Evolutionary conservation across 2,329 filamentous ascomycete genomes (phyloP).

Genomic region (Dothideomycetes sp.): DNA sequence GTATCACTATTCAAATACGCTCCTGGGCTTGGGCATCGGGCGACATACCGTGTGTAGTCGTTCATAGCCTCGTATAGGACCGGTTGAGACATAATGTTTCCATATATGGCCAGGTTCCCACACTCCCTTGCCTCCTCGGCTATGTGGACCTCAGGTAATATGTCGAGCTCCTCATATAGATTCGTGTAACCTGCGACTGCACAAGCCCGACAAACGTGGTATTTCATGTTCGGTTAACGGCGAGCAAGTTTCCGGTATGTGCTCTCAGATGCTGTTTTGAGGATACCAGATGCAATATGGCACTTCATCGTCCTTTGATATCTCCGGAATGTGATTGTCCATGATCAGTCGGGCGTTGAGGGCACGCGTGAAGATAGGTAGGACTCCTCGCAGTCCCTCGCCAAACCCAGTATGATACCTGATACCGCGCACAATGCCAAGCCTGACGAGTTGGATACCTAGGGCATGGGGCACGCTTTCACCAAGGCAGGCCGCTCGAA

Average conservation of each 20-base stretch:
- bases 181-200: conserved; percentile 27
- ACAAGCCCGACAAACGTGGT: conserved; percentile 30
- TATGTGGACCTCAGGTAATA: conserved; percentile 28
- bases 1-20: conserved; percentile 26
- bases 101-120: conserved; percentile 10
- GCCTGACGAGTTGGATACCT: not conserved
- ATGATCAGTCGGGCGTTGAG: conserved; percentile 27
- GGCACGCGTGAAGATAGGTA: conserved; percentile 13
- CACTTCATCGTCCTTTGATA: conserved; percentile 13
- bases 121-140: conserved; percentile 30
- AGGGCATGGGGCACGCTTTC: not conserved
- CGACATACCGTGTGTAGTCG: conserved; percentile 22
- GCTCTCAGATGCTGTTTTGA: conserved; percentile 23
- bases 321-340: conserved; percentile 24
- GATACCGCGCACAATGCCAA: conserved; percentile 11
- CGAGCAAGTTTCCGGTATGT: conserved; percentile 25
- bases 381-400: conserved; percentile 6
- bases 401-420: conserved; percentile 12
- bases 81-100: conserved; percentile 18
- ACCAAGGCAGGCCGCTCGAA: conserved; percentile 1
- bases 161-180: conserved; percentile 26
- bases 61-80: conserved; percentile 25
- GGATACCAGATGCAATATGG: conserved; percentile 36
- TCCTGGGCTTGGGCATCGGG: conserved; percentile 1
- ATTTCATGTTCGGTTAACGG: conserved; percentile 20